These are phyloP conservation scores for Diaporthe sp. DNA, from an alignment of 2,329 filamentous ascomycete species.

Conservation along the genomic window DNA sequence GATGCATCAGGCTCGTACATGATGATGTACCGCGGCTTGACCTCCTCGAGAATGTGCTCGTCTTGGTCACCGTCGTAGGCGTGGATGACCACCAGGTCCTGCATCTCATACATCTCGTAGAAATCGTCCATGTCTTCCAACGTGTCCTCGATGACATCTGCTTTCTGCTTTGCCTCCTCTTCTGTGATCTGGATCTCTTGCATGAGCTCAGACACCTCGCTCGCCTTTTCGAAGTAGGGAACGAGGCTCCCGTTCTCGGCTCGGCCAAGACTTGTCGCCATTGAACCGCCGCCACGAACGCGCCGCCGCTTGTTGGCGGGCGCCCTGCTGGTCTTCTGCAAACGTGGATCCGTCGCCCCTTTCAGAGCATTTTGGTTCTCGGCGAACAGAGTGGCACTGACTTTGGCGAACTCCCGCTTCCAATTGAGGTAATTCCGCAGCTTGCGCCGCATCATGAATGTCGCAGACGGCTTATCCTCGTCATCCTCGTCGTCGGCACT, in stretches of 20 bases:
- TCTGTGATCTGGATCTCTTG: slow-evolving; percentile 87
- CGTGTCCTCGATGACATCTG: slow-evolving; percentile 82
- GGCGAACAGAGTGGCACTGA: slow-evolving; percentile 82
- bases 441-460: slow-evolving; percentile 91
- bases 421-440: slow-evolving; percentile 89
- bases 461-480: slow-evolving; percentile 77
- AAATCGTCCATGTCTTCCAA: slow-evolving; percentile 93
- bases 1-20: slow-evolving; percentile 98
- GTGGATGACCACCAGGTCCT: slow-evolving; percentile 89
- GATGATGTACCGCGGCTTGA: slow-evolving; percentile 93
- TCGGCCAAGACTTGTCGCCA: slow-evolving; percentile 71
- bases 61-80: slow-evolving; percentile 97
- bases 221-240: slow-evolving; percentile 85
- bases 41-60: slow-evolving; percentile 94
- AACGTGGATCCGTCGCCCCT: slow-evolving; percentile 72
- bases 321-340: slow-evolving; percentile 70
- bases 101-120: slow-evolving; percentile 92
- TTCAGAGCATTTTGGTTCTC: slow-evolving; percentile 85
- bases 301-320: slow-evolving; percentile 90
- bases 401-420: slow-evolving; percentile 90
- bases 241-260: slow-evolving; percentile 81
- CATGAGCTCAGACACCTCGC: slow-evolving; percentile 86
- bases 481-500: slow-evolving; percentile 64
- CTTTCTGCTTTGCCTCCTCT: slow-evolving; percentile 80
- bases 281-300: slow-evolving; percentile 81